phyloP scores from a whole-genome alignment of 495 filamentous ascomycete genomes.

The Penicillium psychrofluorescens region DNA sequence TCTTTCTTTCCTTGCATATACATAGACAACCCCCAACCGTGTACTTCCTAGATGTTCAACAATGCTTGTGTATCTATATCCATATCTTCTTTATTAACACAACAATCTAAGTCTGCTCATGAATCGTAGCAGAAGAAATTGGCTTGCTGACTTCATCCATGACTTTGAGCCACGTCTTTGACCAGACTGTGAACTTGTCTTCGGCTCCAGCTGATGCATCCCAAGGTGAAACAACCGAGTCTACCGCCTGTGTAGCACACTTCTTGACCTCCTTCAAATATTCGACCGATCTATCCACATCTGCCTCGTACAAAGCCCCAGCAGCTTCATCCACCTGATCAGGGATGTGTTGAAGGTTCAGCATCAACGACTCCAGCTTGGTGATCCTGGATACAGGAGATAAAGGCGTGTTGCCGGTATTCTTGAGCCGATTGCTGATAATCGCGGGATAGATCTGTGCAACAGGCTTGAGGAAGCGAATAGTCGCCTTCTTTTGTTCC shows the following conservation, averaged over 20 bases:
- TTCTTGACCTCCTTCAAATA: slow-evolving; percentile 21
- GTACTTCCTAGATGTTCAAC: background rate
- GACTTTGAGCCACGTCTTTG: slow-evolving; percentile 41
- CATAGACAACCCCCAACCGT: background rate
- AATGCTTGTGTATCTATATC: background rate
- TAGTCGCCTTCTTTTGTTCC: slow-evolving; percentile 27
- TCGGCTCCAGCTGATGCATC: slow-evolving; percentile 4
- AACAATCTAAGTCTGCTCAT: background rate
- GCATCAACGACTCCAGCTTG: slow-evolving; percentile 25
- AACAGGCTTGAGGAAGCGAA: slow-evolving; percentile 36
- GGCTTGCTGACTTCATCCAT: slow-evolving; percentile 34
- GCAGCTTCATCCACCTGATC: slow-evolving; percentile 42
- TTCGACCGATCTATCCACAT: slow-evolving; percentile 17
- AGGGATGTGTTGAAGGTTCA: slow-evolving; percentile 28
- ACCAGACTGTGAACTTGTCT: slow-evolving; percentile 44
- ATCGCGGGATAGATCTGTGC: slow-evolving; percentile 36
- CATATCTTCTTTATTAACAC: background rate
- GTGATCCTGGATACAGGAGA: slow-evolving; percentile 5
- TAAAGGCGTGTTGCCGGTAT: slow-evolving; percentile 9
- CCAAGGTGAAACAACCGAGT: slow-evolving; percentile 22
- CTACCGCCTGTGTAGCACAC: slow-evolving; percentile 23
- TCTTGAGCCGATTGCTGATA: slow-evolving; percentile 28
- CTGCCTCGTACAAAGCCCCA: slow-evolving; percentile 40
- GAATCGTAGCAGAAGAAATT: slow-evolving; percentile 3
- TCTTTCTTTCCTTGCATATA: background rate